These are phyloP conservation scores for Breynia disticha DNA, from an alignment of 441 rosid species.

Conservation along the genomic window DNA sequence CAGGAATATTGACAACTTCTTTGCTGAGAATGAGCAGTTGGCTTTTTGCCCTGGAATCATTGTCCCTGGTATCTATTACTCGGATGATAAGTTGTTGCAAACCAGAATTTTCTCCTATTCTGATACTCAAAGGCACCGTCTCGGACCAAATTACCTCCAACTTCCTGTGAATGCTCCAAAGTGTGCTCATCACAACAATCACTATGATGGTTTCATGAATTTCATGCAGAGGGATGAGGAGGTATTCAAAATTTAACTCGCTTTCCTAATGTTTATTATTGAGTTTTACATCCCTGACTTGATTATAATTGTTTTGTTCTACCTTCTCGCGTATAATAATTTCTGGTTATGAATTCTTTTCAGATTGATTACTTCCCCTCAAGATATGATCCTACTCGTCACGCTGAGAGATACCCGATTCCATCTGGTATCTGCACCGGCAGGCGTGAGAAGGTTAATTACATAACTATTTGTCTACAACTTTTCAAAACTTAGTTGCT, in stretches of 20 bases:
- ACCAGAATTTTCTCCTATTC: conserved; percentile 70
- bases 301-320: too few species aligned
- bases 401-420: conserved; percentile 55
- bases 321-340: neutral
- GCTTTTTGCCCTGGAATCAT: conserved; percentile 86
- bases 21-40: conserved; percentile 82
- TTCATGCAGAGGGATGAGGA: conserved; percentile 93
- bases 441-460: conserved; percentile 69
- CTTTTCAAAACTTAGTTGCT: neutral
- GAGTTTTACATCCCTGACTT: neutral
- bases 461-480: neutral
- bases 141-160: conserved; percentile 90
- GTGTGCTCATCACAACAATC: conserved; percentile 89
- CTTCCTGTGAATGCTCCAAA: conserved; percentile 93
- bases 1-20: conserved; percentile 93
- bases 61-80: conserved; percentile 80
- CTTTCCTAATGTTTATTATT: too few species aligned
- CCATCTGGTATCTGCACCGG: conserved; percentile 42
- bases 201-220: conserved; percentile 88
- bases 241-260: conserved; percentile 23
- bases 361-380: conserved; percentile 93
- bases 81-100: conserved; percentile 88
- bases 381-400: conserved; percentile 65
- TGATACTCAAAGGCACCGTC: conserved; percentile 96
- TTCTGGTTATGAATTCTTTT: conserved; percentile 17